A percentile compares a stretch with the other conserved stretches of the same genome.
These are phyloP conservation scores for Eleusine indica DNA, from an alignment of 176 grass and related monocot genomes.

Conservation along the genomic window DNA sequence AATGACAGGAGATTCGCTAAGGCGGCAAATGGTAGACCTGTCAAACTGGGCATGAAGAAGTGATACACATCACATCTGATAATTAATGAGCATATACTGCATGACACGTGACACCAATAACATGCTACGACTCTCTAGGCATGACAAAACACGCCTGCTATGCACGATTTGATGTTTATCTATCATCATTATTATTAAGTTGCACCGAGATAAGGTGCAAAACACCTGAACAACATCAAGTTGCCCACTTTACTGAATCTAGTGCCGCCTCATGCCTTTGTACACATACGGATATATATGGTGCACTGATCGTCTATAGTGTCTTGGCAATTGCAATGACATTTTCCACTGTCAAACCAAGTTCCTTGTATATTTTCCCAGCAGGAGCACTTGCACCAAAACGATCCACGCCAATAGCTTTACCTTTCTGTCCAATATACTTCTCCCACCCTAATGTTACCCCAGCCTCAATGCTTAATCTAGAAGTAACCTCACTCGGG, in stretches of 20 bases:
- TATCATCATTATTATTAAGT: too few species aligned
- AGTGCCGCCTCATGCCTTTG: background rate
- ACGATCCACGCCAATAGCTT: constrained; percentile 40
- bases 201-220: too few species aligned
- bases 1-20: too few species aligned
- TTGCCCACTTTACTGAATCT: background rate
- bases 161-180: too few species aligned
- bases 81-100: too few species aligned
- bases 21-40: too few species aligned
- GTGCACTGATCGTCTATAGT: constrained; percentile 9
- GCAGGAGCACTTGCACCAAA: constrained; percentile 56
- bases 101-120: too few species aligned
- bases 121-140: too few species aligned
- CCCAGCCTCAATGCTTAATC: constrained; percentile 61
- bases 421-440: constrained; percentile 52
- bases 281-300: background rate
- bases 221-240: background rate
- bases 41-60: too few species aligned
- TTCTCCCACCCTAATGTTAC: constrained; percentile 60
- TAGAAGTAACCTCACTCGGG: constrained; percentile 47
- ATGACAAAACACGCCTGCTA: too few species aligned
- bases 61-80: too few species aligned
- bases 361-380: constrained; percentile 60
- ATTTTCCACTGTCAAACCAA: constrained; percentile 56
- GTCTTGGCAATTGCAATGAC: constrained; percentile 43